A percentile compares a stretch with the other conserved stretches of the same genome.
These are phyloP conservation scores for Thelephora aurantiotincta DNA, from an alignment of 768 basidiomycete species.

Conservation along the genomic window DNA sequence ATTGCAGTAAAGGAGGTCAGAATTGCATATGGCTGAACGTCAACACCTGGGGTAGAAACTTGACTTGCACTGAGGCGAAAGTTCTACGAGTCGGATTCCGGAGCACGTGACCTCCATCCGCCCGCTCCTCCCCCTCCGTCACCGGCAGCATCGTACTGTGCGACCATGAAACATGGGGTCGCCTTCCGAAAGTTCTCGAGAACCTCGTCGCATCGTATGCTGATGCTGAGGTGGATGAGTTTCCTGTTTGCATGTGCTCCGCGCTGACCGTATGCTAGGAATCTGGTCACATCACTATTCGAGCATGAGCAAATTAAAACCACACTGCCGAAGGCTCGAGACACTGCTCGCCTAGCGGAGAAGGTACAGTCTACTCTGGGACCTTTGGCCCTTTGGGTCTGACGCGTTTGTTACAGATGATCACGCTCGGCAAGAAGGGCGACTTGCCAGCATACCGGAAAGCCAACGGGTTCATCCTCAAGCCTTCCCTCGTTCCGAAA, in stretches of 20 bases:
- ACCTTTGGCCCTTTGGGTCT: background rate
- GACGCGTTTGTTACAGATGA: constrained; percentile 38
- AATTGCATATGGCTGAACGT: too few species aligned
- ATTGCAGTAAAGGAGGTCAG: too few species aligned
- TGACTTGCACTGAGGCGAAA: too few species aligned
- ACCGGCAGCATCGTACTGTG: too few species aligned
- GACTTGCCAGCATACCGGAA: constrained; percentile 51
- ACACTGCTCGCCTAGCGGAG: constrained; percentile 82
- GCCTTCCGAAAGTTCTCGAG: constrained; percentile 88
- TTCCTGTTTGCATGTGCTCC: background rate
- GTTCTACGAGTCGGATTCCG: background rate
- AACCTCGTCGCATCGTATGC: constrained; percentile 81
- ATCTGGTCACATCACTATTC: constrained; percentile 86
- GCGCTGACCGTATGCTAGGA: constrained; percentile 31
- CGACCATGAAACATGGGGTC: constrained; percentile 83
- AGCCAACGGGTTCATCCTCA: constrained; percentile 71
- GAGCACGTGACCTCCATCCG: background rate
- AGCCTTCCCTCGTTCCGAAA: constrained; percentile 59
- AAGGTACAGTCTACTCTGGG: constrained; percentile 39
- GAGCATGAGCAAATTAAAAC: constrained; percentile 95
- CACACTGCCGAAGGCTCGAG: constrained; percentile 89
- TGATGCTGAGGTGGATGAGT: constrained; percentile 70
- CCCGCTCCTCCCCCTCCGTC: constrained; percentile 3
- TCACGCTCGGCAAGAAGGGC: constrained; percentile 84
- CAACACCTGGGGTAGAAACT: too few species aligned